Conservation (phyloP, 2,329 filamentous ascomycete species). For the Fusarium tuaranense region DNA sequence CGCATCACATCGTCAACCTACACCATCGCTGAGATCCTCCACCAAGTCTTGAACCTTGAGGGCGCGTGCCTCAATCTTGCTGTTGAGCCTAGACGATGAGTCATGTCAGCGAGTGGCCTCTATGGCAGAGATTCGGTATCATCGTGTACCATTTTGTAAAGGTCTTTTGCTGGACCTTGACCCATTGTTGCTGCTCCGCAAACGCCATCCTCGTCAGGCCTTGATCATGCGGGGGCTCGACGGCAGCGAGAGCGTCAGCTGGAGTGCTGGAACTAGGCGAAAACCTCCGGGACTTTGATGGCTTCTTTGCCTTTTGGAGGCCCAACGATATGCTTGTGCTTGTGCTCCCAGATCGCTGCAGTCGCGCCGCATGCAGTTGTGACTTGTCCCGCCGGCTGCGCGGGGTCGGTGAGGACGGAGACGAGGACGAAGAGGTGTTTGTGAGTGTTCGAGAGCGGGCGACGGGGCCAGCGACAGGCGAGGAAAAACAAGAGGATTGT, state of each 20-base stretch:
- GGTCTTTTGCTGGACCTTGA: slow-evolving; percentile 95
- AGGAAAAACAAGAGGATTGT: slow-evolving; percentile 18
- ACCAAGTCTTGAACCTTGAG: slow-evolving; percentile 90
- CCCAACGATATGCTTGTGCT: slow-evolving; percentile 43
- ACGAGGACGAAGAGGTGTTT: slow-evolving; percentile 41
- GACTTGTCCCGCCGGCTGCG: slow-evolving; percentile 60
- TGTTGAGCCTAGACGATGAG: slow-evolving; percentile 80
- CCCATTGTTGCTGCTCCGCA: slow-evolving; percentile 74
- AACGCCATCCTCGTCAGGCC: slow-evolving; percentile 71
- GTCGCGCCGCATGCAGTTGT: slow-evolving; percentile 62
- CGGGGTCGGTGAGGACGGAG: slow-evolving; percentile 46
- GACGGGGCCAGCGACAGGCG: slow-evolving; percentile 28
- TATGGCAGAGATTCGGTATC: not conserved
- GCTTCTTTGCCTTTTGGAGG: slow-evolving; percentile 37
- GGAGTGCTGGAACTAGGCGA: slow-evolving; percentile 52
- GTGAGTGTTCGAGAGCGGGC: slow-evolving; percentile 36
- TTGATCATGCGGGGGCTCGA: slow-evolving; percentile 63
- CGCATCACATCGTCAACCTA: slow-evolving; percentile 61
- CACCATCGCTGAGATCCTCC: slow-evolving; percentile 90
- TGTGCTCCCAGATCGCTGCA: slow-evolving; percentile 58
- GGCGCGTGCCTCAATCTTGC: slow-evolving; percentile 84
- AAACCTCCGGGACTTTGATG: slow-evolving; percentile 39
- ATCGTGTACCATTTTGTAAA: slow-evolving; percentile 88
- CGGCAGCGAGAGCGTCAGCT: slow-evolving; percentile 57
- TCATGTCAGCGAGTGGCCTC: slow-evolving; percentile 1